Evolutionary conservation across 2,329 filamentous ascomycete genomes (phyloP).

Genomic region (Colletotrichum sp.): DNA sequence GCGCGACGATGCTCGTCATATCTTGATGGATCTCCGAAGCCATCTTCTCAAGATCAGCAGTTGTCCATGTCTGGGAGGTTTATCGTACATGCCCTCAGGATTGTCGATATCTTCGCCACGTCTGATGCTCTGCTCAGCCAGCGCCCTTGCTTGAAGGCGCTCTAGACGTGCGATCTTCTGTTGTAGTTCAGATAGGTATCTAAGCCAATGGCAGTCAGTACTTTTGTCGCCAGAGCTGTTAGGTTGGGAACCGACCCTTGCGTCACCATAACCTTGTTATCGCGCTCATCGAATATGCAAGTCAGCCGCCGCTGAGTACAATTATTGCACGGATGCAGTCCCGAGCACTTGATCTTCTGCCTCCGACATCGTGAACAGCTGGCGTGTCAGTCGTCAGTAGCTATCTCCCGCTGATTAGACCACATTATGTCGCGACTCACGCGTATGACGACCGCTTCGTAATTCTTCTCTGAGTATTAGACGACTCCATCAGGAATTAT

Average conservation of each 20-base stretch:
- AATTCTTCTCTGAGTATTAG: conserved; percentile 7
- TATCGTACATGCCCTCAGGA: background rate
- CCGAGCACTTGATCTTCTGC: conserved; percentile 18
- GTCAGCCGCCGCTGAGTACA: conserved; percentile 13
- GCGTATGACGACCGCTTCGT: conserved; percentile 9
- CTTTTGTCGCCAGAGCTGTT: too few species aligned
- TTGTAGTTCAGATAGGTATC: conserved; percentile 5
- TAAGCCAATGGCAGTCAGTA: background rate
- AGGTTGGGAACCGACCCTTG: background rate
- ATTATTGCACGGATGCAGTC: conserved; percentile 14
- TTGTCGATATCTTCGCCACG: background rate
- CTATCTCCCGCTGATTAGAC: background rate
- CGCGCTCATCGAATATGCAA: conserved; percentile 12
- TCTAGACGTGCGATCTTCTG: conserved; percentile 5
- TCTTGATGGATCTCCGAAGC: background rate
- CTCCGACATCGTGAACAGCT: conserved; percentile 17
- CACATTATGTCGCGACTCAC: background rate
- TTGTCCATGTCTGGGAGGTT: rapidly evolving
- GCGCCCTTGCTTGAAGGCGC: background rate
- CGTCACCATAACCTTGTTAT: conserved; percentile 18
- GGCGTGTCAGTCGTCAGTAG: background rate
- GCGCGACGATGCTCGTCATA: background rate
- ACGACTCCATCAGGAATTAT: background rate
- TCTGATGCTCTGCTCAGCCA: background rate
- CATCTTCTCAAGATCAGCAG: background rate